Conservation (phyloP, 306 rosid species). For the barrel medic (Medicago truncatula) region DNA sequence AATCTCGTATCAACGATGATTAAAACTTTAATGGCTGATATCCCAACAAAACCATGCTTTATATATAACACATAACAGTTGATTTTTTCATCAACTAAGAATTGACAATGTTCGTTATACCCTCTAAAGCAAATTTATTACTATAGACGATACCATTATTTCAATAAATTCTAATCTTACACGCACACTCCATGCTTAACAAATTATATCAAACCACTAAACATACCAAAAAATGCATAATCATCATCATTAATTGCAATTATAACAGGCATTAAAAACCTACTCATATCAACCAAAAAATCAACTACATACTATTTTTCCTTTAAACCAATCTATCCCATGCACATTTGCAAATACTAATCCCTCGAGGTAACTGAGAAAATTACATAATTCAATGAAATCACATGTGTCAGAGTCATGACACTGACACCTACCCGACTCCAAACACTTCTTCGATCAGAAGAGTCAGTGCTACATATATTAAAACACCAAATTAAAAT, state of each 20-base stretch:
- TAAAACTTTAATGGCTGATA: not conserved
- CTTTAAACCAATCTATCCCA: too few species aligned
- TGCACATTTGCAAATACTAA: too few species aligned
- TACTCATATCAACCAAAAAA: slow-evolving; percentile 19
- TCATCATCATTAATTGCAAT: not conserved
- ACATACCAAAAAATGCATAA: not conserved
- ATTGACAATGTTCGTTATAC: not conserved
- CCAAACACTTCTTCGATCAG: too few species aligned
- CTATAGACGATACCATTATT: not conserved
- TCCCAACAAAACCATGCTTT: not conserved
- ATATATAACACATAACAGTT: not conserved
- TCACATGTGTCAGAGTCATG: too few species aligned
- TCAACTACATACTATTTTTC: not conserved
- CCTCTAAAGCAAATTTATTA: not conserved
- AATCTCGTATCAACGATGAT: too few species aligned
- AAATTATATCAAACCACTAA: slow-evolving; percentile 12
- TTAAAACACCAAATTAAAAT: not conserved
- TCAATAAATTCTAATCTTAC: slow-evolving; percentile 6
- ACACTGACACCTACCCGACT: too few species aligned
- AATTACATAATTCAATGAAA: too few species aligned
- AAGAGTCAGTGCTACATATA: too few species aligned
- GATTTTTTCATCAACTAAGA: not conserved
- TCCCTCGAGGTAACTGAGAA: too few species aligned
- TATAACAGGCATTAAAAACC: slow-evolving; percentile 11
- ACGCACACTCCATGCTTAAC: slow-evolving; percentile 1